Evolutionary conservation across 345 rosid genomes (phyloP), one percentile per base, ranked within the genome.

Genomic region (Turritis glabra): DNA sequence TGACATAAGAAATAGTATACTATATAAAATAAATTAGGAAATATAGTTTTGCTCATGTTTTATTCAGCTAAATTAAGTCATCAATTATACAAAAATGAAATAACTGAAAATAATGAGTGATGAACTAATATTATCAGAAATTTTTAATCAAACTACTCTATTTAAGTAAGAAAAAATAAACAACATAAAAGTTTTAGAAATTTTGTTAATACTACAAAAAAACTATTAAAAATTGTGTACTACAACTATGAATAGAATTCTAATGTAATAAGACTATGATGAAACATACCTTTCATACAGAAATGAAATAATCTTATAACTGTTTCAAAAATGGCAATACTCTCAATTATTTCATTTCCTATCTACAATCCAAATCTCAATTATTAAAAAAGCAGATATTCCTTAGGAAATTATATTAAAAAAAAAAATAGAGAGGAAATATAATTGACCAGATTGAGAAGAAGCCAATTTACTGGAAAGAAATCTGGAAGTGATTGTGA

Each of bases 301-400:
- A 40, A 40, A 40, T 40, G 9, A 15, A 53, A 18, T 21, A 37
- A n/a, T 50, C 9, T 23, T n/a, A 17, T 12, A 38, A 25, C 19
- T 53, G 5, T 26, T 54, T 40, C 8, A 3, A 55, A 23, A 18
- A 43, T 56, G 19, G 14, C 19, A 41, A 26, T 40, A 21, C 14
- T 29, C 64, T 69, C 73, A 69, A 56, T 56, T 69, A 54, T 68
- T 52, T 40, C 21, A 54, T 54, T 54, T 54, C 56, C 33, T 10
- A 58, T 33, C 44, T 35, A 14, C 69, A 62, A 51, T 33, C 61
- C 54, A 72, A 62, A 62, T 27, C 25, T 52, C 69, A 63, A 63
- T 72, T 72, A 62, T 63, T 40, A 10, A 27, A 40, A 51, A 51
- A 44, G 51, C 37, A 52, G 37, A 30, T 63, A 63, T 43, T n/a